Evolutionary conservation across 306 rosid genomes (phyloP), one percentile per base, ranked within the genome.

Genomic region (Malus fusca): DNA sequence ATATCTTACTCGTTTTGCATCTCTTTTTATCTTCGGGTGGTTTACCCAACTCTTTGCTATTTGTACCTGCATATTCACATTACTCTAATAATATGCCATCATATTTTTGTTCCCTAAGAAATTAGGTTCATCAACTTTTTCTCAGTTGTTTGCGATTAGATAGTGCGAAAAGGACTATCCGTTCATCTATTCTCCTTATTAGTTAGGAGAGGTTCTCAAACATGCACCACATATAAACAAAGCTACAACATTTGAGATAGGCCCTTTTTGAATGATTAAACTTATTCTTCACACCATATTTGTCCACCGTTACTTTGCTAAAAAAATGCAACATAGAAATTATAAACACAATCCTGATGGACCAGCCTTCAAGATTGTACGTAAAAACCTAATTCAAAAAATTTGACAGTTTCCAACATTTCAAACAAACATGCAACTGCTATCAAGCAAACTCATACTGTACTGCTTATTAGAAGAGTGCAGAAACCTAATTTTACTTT

Each of bases 1-100:
- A 60, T 28, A 77, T 74, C 67, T 25, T 77, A 46, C 67, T 77
- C 61, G 17, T 58, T 44, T 76, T 2, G 7, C 15, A 19, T 74
- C 3, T 51, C n/a, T 30, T 58, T 5, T 10, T 43, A 42, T 61
- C 42, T 35, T 66, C 15, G 28, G 46, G 48, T 1, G 69, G 69
- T 66, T 48, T 19, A 13, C 18, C 48, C 4, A 2, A 21, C 69
- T 66, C 2, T 33, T 19, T 10, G 4, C 40, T 33, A 33, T 10
- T 66, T 33, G n/a, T 35, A 43, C 18, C 18, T 4, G 70, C 14
- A 25, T 66, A 21, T 33, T 21, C 8, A 66, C 70, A 35, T 48
- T 35, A 33, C 21, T 31, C 30, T 14, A 31, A 53, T 55, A 55
- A 53, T 11, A 53, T 52, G 12, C 11, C 28, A 19, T 71, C 26